Conservation (phyloP, 1,284 basidiomycete species). For the Albatrellus sp. region DNA sequence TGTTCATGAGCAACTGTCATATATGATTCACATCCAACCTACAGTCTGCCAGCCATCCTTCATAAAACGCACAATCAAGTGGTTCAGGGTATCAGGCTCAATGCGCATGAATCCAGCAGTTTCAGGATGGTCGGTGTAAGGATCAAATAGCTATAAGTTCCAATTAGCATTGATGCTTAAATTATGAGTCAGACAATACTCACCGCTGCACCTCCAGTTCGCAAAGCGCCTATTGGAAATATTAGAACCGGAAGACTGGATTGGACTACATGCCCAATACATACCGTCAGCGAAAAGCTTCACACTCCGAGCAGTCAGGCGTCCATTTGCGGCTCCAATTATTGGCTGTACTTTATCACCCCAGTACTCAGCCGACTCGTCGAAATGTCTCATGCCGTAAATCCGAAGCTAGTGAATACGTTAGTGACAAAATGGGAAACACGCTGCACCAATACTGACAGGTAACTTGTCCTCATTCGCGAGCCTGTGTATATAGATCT, state of each 20-base stretch:
- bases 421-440: conserved; percentile 4
- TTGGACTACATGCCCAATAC: conserved; percentile 7
- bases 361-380: conserved; percentile 67
- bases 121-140: conserved; percentile 71
- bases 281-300: conserved; percentile 84
- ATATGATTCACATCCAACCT: conserved; percentile 18
- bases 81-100: conserved; percentile 46
- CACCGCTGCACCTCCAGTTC: conserved; percentile 83
- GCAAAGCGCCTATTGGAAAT: conserved; percentile 57
- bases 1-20: conserved; percentile 1
- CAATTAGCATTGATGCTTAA: conserved; percentile 1
- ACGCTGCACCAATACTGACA: conserved; percentile 25
- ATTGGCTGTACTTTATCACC: conserved; percentile 53
- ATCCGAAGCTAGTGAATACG: conserved; percentile 43
- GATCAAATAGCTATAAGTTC: conserved; percentile 47
- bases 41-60: conserved; percentile 75
- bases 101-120: conserved; percentile 73
- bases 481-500: conserved; percentile 34
- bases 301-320: conserved; percentile 66
- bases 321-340: conserved; percentile 41
- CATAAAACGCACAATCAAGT: conserved; percentile 59
- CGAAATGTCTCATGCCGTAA: conserved; percentile 62
- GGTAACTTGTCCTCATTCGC: conserved; percentile 46
- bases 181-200: conserved; percentile 15
- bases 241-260: not conserved